phyloP scores from a whole-genome alignment of 164 flowering plant species.

The Dillenia turbinata region DNA sequence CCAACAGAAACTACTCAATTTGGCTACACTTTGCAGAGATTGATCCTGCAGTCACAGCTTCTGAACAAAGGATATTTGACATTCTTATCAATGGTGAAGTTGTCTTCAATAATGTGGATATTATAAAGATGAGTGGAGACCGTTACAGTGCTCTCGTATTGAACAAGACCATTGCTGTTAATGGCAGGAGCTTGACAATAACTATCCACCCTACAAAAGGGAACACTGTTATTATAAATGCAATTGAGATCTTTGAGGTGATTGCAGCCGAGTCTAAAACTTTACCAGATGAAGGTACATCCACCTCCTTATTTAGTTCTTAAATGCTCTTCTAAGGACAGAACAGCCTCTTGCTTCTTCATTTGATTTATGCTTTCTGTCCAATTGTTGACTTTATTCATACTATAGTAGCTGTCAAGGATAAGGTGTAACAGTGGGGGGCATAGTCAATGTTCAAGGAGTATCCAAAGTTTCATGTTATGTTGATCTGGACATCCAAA shows the following conservation, averaged over 20 bases:
- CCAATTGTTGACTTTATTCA: too few species aligned
- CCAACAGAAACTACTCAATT: constrained; percentile 81
- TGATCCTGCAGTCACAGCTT: constrained; percentile 44
- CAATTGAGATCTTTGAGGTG: constrained; percentile 88
- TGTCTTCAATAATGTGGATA: constrained; percentile 64
- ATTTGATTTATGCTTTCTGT: too few species aligned
- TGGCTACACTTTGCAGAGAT: constrained; percentile 99
- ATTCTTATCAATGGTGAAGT: constrained; percentile 78
- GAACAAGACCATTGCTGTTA: constrained; percentile 72
- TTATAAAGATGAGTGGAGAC: constrained; percentile 58
- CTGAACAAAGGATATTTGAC: constrained; percentile 81
- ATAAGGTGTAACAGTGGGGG: too few species aligned
- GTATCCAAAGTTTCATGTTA: too few species aligned
- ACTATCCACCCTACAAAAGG: constrained; percentile 65
- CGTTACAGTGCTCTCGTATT: constrained; percentile 65
- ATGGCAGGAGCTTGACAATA: constrained; percentile 75
- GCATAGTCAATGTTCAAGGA: too few species aligned
- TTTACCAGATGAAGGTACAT: constrained; percentile 63
- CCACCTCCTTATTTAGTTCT: background rate
- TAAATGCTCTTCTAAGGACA: too few species aligned
- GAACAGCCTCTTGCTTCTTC: too few species aligned
- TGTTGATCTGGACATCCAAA: too few species aligned
- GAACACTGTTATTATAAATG: constrained; percentile 60
- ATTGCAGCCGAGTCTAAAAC: constrained; percentile 67
- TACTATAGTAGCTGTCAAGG: too few species aligned